phyloP scores from a whole-genome alignment of 2,329 filamentous ascomycete species.

The Xylariaceae sp. region DNA sequence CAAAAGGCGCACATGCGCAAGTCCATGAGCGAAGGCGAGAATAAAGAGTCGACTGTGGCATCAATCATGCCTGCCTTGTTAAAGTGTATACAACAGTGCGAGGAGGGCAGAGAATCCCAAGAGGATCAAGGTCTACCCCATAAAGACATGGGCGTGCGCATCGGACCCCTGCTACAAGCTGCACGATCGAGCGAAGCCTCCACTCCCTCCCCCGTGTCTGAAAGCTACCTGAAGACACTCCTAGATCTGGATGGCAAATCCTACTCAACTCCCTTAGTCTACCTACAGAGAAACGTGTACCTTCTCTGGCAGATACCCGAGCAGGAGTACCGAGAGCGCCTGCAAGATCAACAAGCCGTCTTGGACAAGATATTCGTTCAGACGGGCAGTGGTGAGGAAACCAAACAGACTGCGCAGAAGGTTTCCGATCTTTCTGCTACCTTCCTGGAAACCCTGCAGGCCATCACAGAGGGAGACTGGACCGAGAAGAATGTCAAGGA shows the following conservation, averaged over 20 bases:
- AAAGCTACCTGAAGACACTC: constrained; percentile 19
- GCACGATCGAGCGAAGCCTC: background rate
- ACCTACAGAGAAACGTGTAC: constrained; percentile 22
- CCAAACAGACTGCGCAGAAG: background rate
- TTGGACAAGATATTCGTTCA: constrained; percentile 8
- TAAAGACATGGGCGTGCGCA: constrained; percentile 7
- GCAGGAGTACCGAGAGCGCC: constrained; percentile 7
- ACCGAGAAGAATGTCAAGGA: constrained; percentile 18
- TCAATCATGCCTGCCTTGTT: constrained; percentile 13
- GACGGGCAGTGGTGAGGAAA: constrained; percentile 1
- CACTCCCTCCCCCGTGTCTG: constrained; percentile 4
- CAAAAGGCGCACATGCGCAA: constrained; percentile 41
- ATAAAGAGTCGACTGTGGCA: constrained; percentile 3
- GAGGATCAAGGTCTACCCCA: background rate
- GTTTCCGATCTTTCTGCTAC: constrained; percentile 17
- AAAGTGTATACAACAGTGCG: constrained; percentile 13
- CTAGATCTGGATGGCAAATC: constrained; percentile 21
- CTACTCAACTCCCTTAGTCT: constrained; percentile 9
- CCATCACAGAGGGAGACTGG: constrained; percentile 21
- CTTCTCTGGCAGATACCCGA: constrained; percentile 28
- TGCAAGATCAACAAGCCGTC: constrained; percentile 4
- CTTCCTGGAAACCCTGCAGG: constrained; percentile 17
- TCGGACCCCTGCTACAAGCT: constrained; percentile 14
- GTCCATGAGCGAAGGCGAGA: background rate
- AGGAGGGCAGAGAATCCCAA: constrained; percentile 10